Evolutionary conservation across 768 basidiomycete species (phyloP).

Genomic region (Tricholomella constricta): DNA sequence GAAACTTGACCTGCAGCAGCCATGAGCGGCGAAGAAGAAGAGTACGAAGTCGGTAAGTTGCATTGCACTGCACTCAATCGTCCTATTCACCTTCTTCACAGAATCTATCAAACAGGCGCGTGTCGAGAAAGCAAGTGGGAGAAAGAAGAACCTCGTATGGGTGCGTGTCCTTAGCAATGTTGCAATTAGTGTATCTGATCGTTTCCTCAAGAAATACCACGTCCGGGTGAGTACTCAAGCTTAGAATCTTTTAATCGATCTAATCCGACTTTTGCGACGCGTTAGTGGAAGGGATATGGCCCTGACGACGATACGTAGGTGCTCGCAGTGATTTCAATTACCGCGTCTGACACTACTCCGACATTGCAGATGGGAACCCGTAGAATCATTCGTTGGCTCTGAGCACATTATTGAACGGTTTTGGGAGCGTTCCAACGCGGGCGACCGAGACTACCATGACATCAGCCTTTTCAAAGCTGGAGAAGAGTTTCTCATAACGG

Average conservation of each 20-base stretch:
- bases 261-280: slow-evolving; percentile 5
- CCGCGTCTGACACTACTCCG: slow-evolving; percentile 5
- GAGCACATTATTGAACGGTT: slow-evolving; percentile 56
- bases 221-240: slow-evolving; percentile 50
- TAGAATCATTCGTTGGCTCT: slow-evolving; percentile 57
- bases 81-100: slow-evolving; percentile 24
- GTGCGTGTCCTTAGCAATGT: slow-evolving; percentile 33
- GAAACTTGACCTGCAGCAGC: background rate
- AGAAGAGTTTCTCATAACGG: slow-evolving; percentile 55
- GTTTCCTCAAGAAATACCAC: slow-evolving; percentile 47
- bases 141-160: slow-evolving; percentile 51
- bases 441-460: slow-evolving; percentile 52
- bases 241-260: background rate
- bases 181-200: slow-evolving; percentile 9
- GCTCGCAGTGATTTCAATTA: background rate
- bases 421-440: slow-evolving; percentile 49
- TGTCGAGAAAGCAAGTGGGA: slow-evolving; percentile 43
- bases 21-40: slow-evolving; percentile 43
- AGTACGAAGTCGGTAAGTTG: slow-evolving; percentile 71
- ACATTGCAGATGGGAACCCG: slow-evolving; percentile 64
- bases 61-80: background rate
- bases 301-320: slow-evolving; percentile 60
- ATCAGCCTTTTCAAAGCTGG: slow-evolving; percentile 51
- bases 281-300: slow-evolving; percentile 64
- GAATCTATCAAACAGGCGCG: slow-evolving; percentile 58